phyloP scores from a whole-genome alignment of 2,329 filamentous ascomycete species.

The Aspergillus japonicus region DNA sequence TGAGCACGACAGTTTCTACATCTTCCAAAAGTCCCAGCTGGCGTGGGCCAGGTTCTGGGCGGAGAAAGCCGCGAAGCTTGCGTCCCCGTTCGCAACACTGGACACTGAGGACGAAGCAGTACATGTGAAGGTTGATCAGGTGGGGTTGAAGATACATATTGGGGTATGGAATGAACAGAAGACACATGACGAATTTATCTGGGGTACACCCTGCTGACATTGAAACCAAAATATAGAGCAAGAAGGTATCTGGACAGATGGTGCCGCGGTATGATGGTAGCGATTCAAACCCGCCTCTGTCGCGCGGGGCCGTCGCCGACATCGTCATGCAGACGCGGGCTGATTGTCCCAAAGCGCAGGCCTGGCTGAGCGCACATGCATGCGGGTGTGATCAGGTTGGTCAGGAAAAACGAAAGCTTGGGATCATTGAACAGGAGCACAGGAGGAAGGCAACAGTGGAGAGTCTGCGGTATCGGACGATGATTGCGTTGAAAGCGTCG shows the following conservation, averaged over 20 bases:
- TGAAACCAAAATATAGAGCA: neutral
- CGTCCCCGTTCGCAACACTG: conserved; percentile 3
- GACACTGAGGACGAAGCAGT: neutral
- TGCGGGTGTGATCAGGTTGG: conserved; percentile 7
- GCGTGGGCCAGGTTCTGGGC: conserved; percentile 8
- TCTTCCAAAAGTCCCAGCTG: conserved; percentile 2
- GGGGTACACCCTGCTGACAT: neutral
- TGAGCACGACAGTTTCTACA: neutral
- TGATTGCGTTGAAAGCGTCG: conserved; percentile 1
- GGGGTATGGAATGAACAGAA: neutral
- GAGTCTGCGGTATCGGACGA: conserved; percentile 9
- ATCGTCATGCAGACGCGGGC: conserved; percentile 21
- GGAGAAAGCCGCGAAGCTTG: conserved; percentile 9
- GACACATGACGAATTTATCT: neutral
- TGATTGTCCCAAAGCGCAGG: conserved; percentile 18
- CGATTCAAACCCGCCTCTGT: conserved; percentile 9
- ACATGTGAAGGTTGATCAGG: neutral
- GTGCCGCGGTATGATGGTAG: conserved; percentile 5
- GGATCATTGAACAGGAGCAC: conserved; percentile 7
- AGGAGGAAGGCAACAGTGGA: conserved; percentile 11
- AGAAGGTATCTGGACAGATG: neutral
- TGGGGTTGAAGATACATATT: conserved; percentile 1
- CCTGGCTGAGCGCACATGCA: conserved; percentile 21
- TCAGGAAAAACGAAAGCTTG: conserved; percentile 5
- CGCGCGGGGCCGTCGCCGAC: conserved; percentile 16